Percentiles rank a stretch among this genome's conserved stretches.
Evolutionary conservation across 345 rosid genomes (phyloP).

Genomic region (Gossypium herbaceum): DNA sequence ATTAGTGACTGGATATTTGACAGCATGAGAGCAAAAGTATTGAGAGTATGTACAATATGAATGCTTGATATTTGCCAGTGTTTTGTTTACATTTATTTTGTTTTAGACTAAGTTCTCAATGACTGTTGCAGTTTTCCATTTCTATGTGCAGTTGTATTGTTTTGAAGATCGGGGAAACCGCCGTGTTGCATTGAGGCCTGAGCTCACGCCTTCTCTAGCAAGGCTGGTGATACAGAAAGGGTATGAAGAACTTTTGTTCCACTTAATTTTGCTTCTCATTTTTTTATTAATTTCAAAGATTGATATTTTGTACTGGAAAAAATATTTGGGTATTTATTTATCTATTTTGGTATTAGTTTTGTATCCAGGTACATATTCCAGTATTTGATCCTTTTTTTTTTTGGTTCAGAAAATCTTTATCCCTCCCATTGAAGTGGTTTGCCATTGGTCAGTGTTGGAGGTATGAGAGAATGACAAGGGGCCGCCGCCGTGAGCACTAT

Average conservation of each 20-base stretch:
- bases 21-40: not conserved
- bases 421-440: constrained; percentile 96
- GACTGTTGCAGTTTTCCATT: not conserved
- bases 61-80: not conserved
- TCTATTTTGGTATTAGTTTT: constrained; percentile 38
- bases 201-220: constrained; percentile 93
- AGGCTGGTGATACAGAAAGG: constrained; percentile 96
- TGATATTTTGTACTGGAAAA: constrained; percentile 6
- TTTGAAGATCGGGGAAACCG: constrained; percentile 95
- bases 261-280: not conserved
- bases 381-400: constrained; percentile 57
- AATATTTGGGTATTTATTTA: constrained; percentile 13
- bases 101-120: not conserved
- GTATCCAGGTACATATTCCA: constrained; percentile 56
- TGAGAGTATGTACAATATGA: not conserved
- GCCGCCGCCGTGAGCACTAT: constrained; percentile 93
- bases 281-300: constrained; percentile 15
- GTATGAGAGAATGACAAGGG: constrained; percentile 97
- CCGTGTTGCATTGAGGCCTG: constrained; percentile 96
- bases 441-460: constrained; percentile 97
- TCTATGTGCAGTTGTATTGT: constrained; percentile 65
- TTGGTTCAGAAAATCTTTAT: constrained; percentile 81
- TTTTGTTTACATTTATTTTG: constrained; percentile 16
- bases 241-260: constrained; percentile 32
- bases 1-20: not conserved